Conservation (phyloP, 805 yeast genomes). For the Grigorovia humatica region DNA sequence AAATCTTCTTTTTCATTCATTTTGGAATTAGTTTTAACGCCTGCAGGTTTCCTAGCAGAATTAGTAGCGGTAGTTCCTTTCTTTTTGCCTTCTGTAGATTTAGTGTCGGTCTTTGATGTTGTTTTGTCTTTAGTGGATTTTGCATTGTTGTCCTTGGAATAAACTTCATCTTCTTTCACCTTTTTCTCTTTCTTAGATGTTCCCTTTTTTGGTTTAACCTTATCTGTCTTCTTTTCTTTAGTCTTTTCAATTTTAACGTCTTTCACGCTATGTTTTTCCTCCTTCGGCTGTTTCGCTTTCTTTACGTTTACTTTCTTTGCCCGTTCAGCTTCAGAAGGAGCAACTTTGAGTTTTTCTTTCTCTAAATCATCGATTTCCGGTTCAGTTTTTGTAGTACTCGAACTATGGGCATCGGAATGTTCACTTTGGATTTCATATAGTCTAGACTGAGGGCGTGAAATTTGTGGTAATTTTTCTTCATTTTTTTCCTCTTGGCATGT, state of each 20-base stretch:
- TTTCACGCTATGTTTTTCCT: background rate
- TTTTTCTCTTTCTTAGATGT: background rate
- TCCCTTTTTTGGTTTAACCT: background rate
- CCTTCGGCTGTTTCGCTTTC: background rate
- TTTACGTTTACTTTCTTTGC: background rate
- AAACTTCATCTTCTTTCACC: background rate
- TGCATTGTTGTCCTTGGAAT: background rate
- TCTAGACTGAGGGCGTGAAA: background rate
- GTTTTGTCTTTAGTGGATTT: background rate
- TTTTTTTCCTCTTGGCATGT: background rate
- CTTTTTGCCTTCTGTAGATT: background rate
- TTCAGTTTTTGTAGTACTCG: background rate
- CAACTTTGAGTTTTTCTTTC: background rate
- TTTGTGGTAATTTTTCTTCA: background rate
- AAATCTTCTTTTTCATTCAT: background rate
- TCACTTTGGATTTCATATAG: background rate
- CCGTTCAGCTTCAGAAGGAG: background rate
- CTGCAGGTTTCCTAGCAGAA: background rate
- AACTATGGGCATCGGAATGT: background rate
- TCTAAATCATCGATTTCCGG: background rate
- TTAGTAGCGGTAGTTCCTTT: background rate
- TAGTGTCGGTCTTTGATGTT: background rate
- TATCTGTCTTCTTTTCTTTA: background rate
- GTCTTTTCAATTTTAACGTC: background rate
- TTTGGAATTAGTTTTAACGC: background rate